Conservation (phyloP, 495 filamentous ascomycete genomes). For the Durotheca rogersii region DNA sequence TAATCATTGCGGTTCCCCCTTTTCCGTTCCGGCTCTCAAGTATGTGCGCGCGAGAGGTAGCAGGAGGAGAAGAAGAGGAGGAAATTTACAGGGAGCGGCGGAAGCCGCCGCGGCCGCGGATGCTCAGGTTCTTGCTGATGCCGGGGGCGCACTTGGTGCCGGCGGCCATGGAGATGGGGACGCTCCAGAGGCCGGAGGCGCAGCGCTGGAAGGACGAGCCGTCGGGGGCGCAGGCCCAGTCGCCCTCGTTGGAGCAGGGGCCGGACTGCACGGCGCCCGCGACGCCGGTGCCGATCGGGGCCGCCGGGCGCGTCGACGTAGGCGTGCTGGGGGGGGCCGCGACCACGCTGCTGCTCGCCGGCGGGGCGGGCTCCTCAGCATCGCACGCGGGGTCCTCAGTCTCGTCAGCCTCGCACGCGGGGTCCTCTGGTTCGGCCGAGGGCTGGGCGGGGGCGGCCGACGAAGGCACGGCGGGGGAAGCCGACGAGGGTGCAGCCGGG, state of each 20-base stretch:
- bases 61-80: conserved; percentile 1
- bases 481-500: conserved; percentile 24
- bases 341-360: no score
- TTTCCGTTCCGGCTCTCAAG: no score
- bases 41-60: no score
- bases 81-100: conserved; percentile 26
- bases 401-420: no score
- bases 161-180: conserved; percentile 51
- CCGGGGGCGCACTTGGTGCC: conserved; percentile 63
- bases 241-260: conserved; percentile 54
- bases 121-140: conserved; percentile 44
- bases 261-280: conserved; percentile 20
- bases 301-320: conserved; percentile 17
- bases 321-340: conserved; percentile 13
- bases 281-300: conserved; percentile 19
- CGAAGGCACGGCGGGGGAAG: conserved; percentile 13
- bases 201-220: conserved; percentile 65
- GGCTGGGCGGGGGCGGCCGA: conserved; percentile 20
- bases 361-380: no score
- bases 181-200: conserved; percentile 62
- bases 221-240: conserved; percentile 63
- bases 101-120: conserved; percentile 22
- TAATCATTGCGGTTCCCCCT: no score
- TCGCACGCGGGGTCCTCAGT: no score
- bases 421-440: no score